phyloP scores from a whole-genome alignment of 495 filamentous ascomycete species.

The Diplogelasinospora grovesii region DNA sequence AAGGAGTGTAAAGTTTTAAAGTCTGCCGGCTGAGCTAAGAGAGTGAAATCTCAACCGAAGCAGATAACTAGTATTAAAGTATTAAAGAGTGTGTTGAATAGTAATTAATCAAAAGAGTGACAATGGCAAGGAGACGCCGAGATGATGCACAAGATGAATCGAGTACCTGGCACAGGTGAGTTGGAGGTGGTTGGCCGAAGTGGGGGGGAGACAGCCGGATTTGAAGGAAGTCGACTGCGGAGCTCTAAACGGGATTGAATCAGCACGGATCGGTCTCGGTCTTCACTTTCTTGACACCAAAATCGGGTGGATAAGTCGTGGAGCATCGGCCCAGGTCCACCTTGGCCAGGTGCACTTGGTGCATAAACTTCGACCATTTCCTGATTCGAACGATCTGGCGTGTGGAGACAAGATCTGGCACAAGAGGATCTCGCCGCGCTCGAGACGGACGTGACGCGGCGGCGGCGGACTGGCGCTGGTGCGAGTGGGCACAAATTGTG shows the following conservation, averaged over 20 bases:
- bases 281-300: no score
- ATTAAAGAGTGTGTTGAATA: slow-evolving; percentile 50
- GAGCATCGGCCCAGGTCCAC: slow-evolving; percentile 12
- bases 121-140: slow-evolving; percentile 35
- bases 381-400: slow-evolving; percentile 13
- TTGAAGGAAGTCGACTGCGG: slow-evolving; percentile 25
- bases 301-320: no score
- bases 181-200: slow-evolving; percentile 31
- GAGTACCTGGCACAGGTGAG: slow-evolving; percentile 28
- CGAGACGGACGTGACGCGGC: slow-evolving; percentile 10
- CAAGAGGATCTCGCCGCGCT: slow-evolving; percentile 6
- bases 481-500: not conserved
- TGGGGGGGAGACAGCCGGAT: slow-evolving; percentile 33
- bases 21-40: slow-evolving; percentile 32
- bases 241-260: slow-evolving; percentile 18
- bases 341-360: slow-evolving; percentile 4
- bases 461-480: slow-evolving; percentile 8
- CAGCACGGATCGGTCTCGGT: slow-evolving; percentile 12
- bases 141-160: slow-evolving; percentile 21
- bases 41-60: slow-evolving; percentile 39
- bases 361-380: no score
- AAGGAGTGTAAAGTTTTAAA: slow-evolving; percentile 14
- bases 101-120: slow-evolving; percentile 42
- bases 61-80: slow-evolving; percentile 41
- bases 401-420: slow-evolving; percentile 15